phyloP scores from a whole-genome alignment of 495 filamentous ascomycete genomes.

The Xylaria flabelliformis region DNA sequence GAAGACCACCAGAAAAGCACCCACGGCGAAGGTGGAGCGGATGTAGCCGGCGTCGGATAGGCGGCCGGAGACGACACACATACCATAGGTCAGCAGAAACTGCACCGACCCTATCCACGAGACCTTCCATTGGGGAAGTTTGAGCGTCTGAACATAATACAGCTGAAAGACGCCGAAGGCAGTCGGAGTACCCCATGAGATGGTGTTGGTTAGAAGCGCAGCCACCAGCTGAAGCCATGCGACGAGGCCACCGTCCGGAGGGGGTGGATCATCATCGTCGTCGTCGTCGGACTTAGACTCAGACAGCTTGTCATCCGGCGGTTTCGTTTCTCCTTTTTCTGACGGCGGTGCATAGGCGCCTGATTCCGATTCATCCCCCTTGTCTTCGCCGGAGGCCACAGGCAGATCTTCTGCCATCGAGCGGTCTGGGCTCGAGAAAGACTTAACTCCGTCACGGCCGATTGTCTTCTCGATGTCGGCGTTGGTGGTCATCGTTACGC shows the following conservation, averaged over 20 bases:
- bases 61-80: constrained; percentile 49
- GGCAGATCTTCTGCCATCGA: neutral
- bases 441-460: neutral
- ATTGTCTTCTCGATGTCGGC: neutral
- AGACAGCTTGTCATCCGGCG: neutral
- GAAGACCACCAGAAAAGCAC: constrained; percentile 45
- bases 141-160: constrained; percentile 52
- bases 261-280: constrained; percentile 3
- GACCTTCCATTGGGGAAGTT: constrained; percentile 48
- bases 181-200: constrained; percentile 52
- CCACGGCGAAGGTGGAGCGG: constrained; percentile 42
- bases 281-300: constrained; percentile 18
- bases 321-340: neutral
- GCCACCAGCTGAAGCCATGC: constrained; percentile 55
- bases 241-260: constrained; percentile 46
- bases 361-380: neutral
- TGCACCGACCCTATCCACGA: constrained; percentile 57
- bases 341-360: neutral
- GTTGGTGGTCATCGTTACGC: neutral
- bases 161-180: constrained; percentile 56
- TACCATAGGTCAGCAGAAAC: constrained; percentile 49
- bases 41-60: constrained; percentile 52
- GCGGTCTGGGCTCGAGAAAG: neutral
- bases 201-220: constrained; percentile 46
- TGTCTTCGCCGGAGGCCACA: neutral